phyloP scores from a whole-genome alignment of 352 stramenopile species.

The Pythium chondricola region DNA sequence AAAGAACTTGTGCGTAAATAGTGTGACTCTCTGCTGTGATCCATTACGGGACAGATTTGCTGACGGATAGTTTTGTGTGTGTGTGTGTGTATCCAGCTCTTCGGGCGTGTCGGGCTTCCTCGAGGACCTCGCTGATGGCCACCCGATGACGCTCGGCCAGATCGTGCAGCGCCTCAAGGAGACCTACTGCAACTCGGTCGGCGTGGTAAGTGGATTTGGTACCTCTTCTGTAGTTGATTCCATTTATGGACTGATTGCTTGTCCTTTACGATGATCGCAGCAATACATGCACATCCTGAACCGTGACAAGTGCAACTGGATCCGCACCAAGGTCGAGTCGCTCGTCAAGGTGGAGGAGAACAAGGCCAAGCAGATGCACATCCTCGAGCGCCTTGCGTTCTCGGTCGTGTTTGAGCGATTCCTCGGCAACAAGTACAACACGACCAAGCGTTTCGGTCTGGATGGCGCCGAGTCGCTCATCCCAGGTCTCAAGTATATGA shows the following conservation, averaged over 20 bases:
- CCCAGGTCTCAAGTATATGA: slow-evolving; percentile 92
- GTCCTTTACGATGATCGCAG: slow-evolving; percentile 15
- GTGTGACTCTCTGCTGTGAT: slow-evolving; percentile 7
- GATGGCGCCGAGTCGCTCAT: slow-evolving; percentile 97
- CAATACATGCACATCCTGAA: slow-evolving; percentile 99
- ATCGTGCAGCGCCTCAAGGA: slow-evolving; percentile 92
- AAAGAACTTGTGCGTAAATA: slow-evolving; percentile 74
- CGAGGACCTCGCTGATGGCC: slow-evolving; percentile 64
- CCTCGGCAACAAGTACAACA: slow-evolving; percentile 97
- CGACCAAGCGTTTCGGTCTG: slow-evolving; percentile 98
- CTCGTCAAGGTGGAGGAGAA: slow-evolving; percentile 60
- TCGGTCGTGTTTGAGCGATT: slow-evolving; percentile 98
- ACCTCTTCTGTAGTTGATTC: too few species aligned
- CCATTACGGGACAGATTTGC: not conserved
- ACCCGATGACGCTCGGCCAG: slow-evolving; percentile 91
- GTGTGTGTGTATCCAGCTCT: slow-evolving; percentile 40
- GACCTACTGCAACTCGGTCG: slow-evolving; percentile 96
- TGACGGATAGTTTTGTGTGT: not conserved
- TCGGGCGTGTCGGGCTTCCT: slow-evolving; percentile 88
- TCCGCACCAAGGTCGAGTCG: slow-evolving; percentile 87
- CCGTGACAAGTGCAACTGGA: slow-evolving; percentile 97
- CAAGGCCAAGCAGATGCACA: slow-evolving; percentile 95
- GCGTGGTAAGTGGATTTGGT: slow-evolving; percentile 86
- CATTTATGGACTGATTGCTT: not conserved
- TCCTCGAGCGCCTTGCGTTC: slow-evolving; percentile 95